Evolutionary conservation across 1,139 yeast genomes (phyloP), one percentile per base, ranked within the genome.

Genomic region (Candida neerlandica): DNA sequence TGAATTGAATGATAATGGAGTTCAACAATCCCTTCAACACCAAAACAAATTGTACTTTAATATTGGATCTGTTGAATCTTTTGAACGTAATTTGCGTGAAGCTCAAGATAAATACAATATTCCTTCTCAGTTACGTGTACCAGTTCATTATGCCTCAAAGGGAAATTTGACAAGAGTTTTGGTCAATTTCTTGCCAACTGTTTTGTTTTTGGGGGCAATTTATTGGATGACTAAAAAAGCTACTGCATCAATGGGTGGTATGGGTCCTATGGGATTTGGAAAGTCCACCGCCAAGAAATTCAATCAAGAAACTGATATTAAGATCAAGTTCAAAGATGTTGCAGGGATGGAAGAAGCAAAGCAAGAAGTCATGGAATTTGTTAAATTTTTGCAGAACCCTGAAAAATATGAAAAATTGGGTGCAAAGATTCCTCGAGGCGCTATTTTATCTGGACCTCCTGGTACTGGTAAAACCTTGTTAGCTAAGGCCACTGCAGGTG

Each of bases 401-500:
- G 78, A 78, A 46, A 91, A 90, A 65, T 94, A 91, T 66, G 97
- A 92, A 65, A 84, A 82, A 55, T 75, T 94, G 47, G 99, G 99
- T 41, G 99, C 98, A 15, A 90, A 92, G 69, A 95, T 94, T 56
- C 99, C 99, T 45, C 84, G 98, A 65, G 99, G 99, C 61, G 99
- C 99, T 11, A 90, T 94, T 56, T 75, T 95, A 52, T 89, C 96
- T 12, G 99, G 99, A 52, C 97, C 98, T n/a, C 99, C 99, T 45
- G 99, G 99, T 77, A 94, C 99, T 6, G 99, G 99, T 85, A 94
- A 94, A 69, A 94, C 99, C 0, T 75, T 94, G 55, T 75, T 94
- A 51, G 99, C 99, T n/a, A 92, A 89, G 67, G 99, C 99, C 4
- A 94, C 98, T 41, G 99, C 99, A 1, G 99, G 99, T 56, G 99